Evolutionary conservation across 495 filamentous ascomycete genomes (phyloP), one percentile per base, ranked within the genome.

Genomic region (Podospora appendiculata): DNA sequence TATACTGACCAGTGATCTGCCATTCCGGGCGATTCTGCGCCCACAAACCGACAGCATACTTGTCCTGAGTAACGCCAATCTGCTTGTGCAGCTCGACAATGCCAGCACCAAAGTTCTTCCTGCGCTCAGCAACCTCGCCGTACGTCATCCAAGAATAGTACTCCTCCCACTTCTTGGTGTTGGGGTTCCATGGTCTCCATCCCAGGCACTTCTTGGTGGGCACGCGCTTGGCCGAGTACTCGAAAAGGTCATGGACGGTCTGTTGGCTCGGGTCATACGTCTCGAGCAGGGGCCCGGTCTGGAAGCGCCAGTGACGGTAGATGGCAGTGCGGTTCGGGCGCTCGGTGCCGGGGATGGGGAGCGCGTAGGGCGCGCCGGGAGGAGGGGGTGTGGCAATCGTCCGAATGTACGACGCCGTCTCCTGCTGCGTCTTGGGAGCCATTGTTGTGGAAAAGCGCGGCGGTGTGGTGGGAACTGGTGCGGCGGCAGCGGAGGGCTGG

Each of bases 21-120:
- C 93, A 98, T 69, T 98, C 93, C 6, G 92, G 87, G 48, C 93
- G 82, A 68, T 98, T 98, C 72, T 92, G 89, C 51, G 88, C 89
- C 93, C 93, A 98, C 14, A 98, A 71, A 34, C 93, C 93, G 53
- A 97, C 79, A 46, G 85, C 89, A 63, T 93, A 88, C 70, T 92
- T 87, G 45, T 71, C 69, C 34, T 77, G 79, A 8, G 74, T 73
- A 45, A 87, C 74, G 7, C 85, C 86, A 52, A 80, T 73, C 54
- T 81, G 78, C 57, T 86, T 75, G 67, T 95, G 88, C 60, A 97
- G 67, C 68, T 91, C 83, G 43, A 89, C 85, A 47, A 97, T 69
- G 48, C 94, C 93, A 41, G 85, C 87, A 51, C 94, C 93, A 58
- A 98, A 81, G 56, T 90, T 87, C 50, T 85, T 82, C 53, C 89